A percentile compares a stretch with the other conserved stretches of the same genome.
Evolutionary conservation across 345 rosid genomes (phyloP).

Genomic region (Populus alba): DNA sequence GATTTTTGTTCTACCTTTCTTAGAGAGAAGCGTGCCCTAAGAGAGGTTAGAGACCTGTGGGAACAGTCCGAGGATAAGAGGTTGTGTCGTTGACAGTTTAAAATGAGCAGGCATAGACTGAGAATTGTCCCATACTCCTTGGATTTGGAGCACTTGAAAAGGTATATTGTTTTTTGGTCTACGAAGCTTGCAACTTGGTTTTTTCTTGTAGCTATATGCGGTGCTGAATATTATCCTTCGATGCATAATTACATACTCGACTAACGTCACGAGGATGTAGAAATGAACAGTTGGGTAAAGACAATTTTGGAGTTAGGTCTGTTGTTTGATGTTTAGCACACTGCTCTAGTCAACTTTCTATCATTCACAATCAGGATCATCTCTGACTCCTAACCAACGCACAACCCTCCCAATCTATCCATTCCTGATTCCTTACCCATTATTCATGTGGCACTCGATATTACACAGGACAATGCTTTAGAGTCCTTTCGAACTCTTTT

Average conservation of each 20-base stretch:
- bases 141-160: background rate
- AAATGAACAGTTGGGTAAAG: background rate
- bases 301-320: background rate
- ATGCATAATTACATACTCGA: background rate
- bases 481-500: background rate
- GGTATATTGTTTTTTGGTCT: background rate
- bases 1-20: background rate
- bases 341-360: background rate
- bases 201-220: background rate
- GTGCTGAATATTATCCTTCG: background rate
- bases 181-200: background rate
- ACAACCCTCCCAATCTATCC: background rate
- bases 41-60: background rate
- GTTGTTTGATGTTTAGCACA: no score
- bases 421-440: background rate
- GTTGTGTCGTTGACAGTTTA: background rate
- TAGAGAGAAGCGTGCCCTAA: background rate
- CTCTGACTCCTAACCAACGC: conserved; percentile 7
- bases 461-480: background rate
- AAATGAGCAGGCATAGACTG: background rate
- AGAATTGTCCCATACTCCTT: background rate
- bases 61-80: background rate
- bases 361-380: background rate
- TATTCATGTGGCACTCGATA: background rate
- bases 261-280: background rate